Conservation (phyloP, 192 early-diverging fungal genomes). For the Gryganskiella cystojenkinii region DNA sequence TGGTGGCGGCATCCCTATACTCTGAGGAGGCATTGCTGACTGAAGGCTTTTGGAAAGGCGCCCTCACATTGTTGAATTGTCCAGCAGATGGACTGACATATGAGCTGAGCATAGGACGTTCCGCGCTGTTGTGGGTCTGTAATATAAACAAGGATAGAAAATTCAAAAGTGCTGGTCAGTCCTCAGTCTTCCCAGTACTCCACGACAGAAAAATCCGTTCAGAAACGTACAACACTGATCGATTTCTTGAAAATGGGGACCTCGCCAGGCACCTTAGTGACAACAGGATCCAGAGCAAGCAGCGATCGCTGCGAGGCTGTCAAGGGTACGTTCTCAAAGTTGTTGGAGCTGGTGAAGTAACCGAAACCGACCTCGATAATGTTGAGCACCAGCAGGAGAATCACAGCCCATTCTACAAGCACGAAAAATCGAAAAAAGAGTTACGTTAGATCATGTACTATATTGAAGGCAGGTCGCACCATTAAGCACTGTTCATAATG, state of each 20-base stretch:
- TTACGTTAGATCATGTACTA: too few relatives aligned
- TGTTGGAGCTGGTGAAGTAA: constrained; percentile 27
- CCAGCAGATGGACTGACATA: constrained; percentile 34
- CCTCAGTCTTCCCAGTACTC: neutral
- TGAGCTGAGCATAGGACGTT: constrained; percentile 36
- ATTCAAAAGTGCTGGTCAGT: neutral
- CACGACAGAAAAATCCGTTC: neutral
- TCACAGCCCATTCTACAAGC: constrained; percentile 27
- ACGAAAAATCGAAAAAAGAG: neutral
- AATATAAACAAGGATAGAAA: neutral
- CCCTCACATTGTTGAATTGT: constrained; percentile 2
- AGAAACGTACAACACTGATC: constrained; percentile 8
- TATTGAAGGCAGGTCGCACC: neutral
- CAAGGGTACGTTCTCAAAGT: constrained; percentile 37
- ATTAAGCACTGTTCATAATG: neutral
- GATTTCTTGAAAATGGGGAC: constrained; percentile 33
- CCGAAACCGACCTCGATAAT: constrained; percentile 23
- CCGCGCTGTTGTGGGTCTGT: constrained; percentile 9
- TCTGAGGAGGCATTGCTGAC: constrained; percentile 3
- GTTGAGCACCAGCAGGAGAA: constrained; percentile 13
- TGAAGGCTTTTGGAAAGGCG: constrained; percentile 25
- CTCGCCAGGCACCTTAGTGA: constrained; percentile 24
- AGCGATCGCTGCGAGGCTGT: constrained; percentile 39
- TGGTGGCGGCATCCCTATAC: constrained; percentile 38
- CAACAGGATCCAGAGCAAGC: constrained; percentile 36